phyloP scores from a whole-genome alignment of 2,329 filamentous ascomycete genomes.

The Pseudohalonectria lignicola region DNA sequence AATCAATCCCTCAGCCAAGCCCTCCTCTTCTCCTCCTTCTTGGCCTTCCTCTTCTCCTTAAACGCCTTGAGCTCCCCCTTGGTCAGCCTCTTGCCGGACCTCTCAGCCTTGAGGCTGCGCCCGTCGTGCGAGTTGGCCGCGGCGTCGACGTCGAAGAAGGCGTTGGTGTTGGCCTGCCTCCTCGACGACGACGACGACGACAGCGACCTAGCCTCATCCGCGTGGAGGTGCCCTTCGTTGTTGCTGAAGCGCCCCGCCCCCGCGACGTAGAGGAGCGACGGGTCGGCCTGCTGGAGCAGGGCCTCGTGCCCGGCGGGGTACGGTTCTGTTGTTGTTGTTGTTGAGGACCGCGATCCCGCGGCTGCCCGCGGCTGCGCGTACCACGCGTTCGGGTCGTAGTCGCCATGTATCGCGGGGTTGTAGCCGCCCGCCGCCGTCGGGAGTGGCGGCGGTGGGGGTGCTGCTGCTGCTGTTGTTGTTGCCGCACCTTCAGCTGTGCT shows the following conservation, averaged over 20 bases:
- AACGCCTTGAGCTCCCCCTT: conserved; percentile 85
- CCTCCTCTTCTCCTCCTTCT: conserved; percentile 87
- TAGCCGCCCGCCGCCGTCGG: conserved; percentile 59
- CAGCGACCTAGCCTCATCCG: conserved; percentile 81
- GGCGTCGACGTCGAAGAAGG: conserved; percentile 92
- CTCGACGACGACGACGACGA: too few relatives aligned
- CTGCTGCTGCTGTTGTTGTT: conserved; percentile 5
- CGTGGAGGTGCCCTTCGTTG: conserved; percentile 78
- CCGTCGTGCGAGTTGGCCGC: conserved; percentile 87
- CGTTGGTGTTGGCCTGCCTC: conserved; percentile 87
- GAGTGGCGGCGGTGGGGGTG: conserved; percentile 2
- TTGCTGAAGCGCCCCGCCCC: conserved; percentile 69
- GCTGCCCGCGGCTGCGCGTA: conserved; percentile 57
- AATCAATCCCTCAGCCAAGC: conserved; percentile 89
- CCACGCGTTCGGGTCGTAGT: conserved; percentile 92
- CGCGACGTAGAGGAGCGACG: conserved; percentile 6
- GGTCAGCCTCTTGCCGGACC: conserved; percentile 70
- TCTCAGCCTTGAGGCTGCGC: conserved; percentile 81
- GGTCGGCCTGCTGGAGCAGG: conserved; percentile 23
- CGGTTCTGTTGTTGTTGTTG: too few relatives aligned
- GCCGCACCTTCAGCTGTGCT: too few relatives aligned
- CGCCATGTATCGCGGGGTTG: conserved; percentile 90
- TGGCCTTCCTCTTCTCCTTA: conserved; percentile 78
- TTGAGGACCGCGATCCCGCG: too few relatives aligned
- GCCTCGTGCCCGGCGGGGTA: conserved; percentile 11